These are phyloP conservation scores for Coniochaeta prunicola DNA, from an alignment of 2,329 filamentous ascomycete genomes.

Conservation along the genomic window DNA sequence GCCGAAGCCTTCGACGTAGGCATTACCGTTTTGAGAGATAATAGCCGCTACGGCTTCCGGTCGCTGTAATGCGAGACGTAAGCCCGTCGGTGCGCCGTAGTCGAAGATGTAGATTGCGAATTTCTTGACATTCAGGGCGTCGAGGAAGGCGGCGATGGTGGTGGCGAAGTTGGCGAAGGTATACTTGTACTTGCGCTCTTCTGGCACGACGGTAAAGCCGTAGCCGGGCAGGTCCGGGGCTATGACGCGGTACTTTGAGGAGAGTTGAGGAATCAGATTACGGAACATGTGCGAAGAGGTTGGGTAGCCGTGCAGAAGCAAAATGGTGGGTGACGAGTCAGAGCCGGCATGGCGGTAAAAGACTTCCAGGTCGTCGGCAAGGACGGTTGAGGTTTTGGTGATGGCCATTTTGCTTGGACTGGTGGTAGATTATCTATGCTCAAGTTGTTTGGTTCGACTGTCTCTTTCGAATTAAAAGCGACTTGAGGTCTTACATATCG, in stretches of 20 bases:
- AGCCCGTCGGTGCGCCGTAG: slow-evolving; percentile 50
- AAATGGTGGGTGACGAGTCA: slow-evolving; percentile 23
- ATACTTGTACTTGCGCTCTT: slow-evolving; percentile 35
- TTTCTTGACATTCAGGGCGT: slow-evolving; percentile 33
- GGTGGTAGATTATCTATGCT: too few species aligned
- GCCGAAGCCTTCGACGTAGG: slow-evolving; percentile 48
- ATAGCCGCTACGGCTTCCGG: slow-evolving; percentile 42
- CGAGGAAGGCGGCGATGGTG: slow-evolving; percentile 41
- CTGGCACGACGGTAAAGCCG: slow-evolving; percentile 45
- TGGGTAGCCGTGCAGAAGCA: slow-evolving; percentile 39
- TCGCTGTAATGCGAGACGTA: slow-evolving; percentile 43
- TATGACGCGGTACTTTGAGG: slow-evolving; percentile 31
- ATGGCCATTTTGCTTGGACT: slow-evolving; percentile 2
- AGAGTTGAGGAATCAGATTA: slow-evolving; percentile 34
- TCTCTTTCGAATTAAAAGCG: too few species aligned
- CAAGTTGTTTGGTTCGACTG: too few species aligned
- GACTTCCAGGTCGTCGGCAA: slow-evolving; percentile 26
- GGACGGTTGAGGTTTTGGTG: slow-evolving; percentile 12
- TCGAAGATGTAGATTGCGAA: slow-evolving; percentile 56
- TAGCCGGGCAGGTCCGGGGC: slow-evolving; percentile 55
- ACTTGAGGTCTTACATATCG: too few species aligned
- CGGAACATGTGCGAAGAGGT: slow-evolving; percentile 35
- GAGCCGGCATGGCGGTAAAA: slow-evolving; percentile 32
- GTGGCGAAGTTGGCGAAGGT: slow-evolving; percentile 44
- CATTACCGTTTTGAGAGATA: slow-evolving; percentile 54